Evolutionary conservation across 352 stramenopile species (phyloP).

Genomic region (Phytopythium oedochilum): DNA sequence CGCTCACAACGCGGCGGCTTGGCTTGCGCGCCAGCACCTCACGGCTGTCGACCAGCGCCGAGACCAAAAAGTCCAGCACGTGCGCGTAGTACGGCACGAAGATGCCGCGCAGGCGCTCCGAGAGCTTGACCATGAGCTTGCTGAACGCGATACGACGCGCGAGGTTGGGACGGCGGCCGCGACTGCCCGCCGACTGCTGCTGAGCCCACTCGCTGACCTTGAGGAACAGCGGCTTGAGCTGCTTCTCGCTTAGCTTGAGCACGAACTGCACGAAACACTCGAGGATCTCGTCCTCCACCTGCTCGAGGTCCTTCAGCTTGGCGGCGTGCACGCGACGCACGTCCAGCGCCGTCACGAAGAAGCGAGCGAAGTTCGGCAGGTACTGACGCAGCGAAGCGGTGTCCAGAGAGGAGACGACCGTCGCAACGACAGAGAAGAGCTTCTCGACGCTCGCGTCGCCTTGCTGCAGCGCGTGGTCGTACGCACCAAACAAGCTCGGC

Average conservation of each 20-base stretch:
- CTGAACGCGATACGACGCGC: slow-evolving; percentile 73
- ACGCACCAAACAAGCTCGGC: slow-evolving; percentile 57
- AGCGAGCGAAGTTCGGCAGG: slow-evolving; percentile 70
- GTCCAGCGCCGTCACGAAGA: slow-evolving; percentile 80
- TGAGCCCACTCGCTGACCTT: slow-evolving; percentile 81
- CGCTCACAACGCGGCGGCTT: slow-evolving; percentile 6
- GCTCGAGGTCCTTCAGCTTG: slow-evolving; percentile 52
- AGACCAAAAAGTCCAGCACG: slow-evolving; percentile 56
- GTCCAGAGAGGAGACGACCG: slow-evolving; percentile 51
- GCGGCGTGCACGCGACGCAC: slow-evolving; percentile 57
- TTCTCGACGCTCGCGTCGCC: slow-evolving; percentile 54
- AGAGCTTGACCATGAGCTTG: slow-evolving; percentile 78
- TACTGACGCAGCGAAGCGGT: slow-evolving; percentile 51
- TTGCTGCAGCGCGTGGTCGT: slow-evolving; percentile 52
- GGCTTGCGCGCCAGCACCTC: slow-evolving; percentile 43
- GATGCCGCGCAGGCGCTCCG: slow-evolving; percentile 77
- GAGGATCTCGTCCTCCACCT: slow-evolving; percentile 73
- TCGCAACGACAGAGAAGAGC: slow-evolving; percentile 69
- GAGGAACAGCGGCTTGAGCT: slow-evolving; percentile 86
- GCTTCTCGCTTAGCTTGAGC: slow-evolving; percentile 86
- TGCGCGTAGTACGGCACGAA: slow-evolving; percentile 88
- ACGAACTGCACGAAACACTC: slow-evolving; percentile 79
- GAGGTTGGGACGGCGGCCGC: slow-evolving; percentile 1
- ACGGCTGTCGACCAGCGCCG: slow-evolving; percentile 40
- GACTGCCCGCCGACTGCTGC: slow-evolving; percentile 20